Conservation (phyloP, 345 rosid species). For the Gynandropsis gynandra region DNA sequence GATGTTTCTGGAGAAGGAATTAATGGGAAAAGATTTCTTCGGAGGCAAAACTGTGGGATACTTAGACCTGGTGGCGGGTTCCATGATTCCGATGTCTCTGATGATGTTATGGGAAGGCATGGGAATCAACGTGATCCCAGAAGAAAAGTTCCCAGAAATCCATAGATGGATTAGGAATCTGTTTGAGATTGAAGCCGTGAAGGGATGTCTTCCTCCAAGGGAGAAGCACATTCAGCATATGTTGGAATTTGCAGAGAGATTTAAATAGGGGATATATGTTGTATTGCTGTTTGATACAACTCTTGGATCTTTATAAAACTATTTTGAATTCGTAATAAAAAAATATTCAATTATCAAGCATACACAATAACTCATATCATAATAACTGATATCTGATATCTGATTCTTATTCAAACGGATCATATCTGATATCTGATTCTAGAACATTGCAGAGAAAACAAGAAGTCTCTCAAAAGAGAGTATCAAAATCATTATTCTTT, state of each 20-base stretch:
- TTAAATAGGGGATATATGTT: not conserved
- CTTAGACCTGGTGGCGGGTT: constrained; percentile 27
- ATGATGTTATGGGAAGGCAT: constrained; percentile 20
- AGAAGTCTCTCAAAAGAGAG: too few relatives aligned
- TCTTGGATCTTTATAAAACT: too few relatives aligned
- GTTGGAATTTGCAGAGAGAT: not conserved
- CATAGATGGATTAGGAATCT: constrained; percentile 18
- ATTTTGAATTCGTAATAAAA: too few relatives aligned
- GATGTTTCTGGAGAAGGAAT: constrained; percentile 25
- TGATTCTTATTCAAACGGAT: too few relatives aligned
- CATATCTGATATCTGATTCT: too few relatives aligned
- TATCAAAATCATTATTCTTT: too few relatives aligned
- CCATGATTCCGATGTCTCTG: constrained; percentile 20
- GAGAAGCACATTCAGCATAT: constrained; percentile 23
- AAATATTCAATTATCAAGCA: too few relatives aligned
- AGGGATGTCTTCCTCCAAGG: constrained; percentile 19
- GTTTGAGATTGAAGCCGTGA: constrained; percentile 8
- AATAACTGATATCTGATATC: too few relatives aligned
- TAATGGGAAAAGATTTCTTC: constrained; percentile 28
- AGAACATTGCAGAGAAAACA: too few relatives aligned
- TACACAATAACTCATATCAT: too few relatives aligned
- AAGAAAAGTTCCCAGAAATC: constrained; percentile 14
- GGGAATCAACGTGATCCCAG: constrained; percentile 23
- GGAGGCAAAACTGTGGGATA: constrained; percentile 26
- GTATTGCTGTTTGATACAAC: too few relatives aligned